Conservation (phyloP, 2,329 filamentous ascomycete species). For the Trichoderma harzianum region DNA sequence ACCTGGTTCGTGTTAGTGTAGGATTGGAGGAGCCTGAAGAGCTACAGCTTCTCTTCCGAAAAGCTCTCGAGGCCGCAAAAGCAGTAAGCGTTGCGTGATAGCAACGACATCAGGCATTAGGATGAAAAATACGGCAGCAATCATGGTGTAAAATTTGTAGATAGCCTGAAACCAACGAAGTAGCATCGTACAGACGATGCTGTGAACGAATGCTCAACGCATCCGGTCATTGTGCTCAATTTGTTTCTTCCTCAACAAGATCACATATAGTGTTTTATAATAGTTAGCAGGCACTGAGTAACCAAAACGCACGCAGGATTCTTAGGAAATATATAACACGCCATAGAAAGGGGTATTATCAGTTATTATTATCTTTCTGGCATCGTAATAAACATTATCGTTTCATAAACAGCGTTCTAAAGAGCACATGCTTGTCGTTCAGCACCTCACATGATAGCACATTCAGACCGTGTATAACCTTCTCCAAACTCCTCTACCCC, state of each 20-base stretch:
- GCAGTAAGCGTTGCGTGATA: background rate
- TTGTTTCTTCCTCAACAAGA: background rate
- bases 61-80: conserved; percentile 62
- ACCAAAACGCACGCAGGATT: background rate
- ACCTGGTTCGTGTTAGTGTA: conserved; percentile 82
- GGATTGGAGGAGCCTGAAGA: conserved; percentile 76
- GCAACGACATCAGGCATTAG: background rate
- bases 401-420: background rate
- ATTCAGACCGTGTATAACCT: conserved; percentile 57
- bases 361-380: background rate
- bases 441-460: conserved; percentile 30
- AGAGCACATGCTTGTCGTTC: background rate
- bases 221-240: background rate
- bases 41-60: conserved; percentile 60
- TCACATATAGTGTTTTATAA: background rate
- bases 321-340: background rate
- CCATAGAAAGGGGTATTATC: background rate
- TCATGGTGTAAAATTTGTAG: background rate
- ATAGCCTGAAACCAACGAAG: background rate
- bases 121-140: background rate
- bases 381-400: background rate
- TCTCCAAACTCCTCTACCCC: conserved; percentile 70
- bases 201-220: background rate
- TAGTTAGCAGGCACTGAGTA: background rate
- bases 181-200: background rate